These are phyloP conservation scores for Paratrimastix pyriformis DNA, from an alignment of 78 protist genomes.

Conservation along the genomic window DNA sequence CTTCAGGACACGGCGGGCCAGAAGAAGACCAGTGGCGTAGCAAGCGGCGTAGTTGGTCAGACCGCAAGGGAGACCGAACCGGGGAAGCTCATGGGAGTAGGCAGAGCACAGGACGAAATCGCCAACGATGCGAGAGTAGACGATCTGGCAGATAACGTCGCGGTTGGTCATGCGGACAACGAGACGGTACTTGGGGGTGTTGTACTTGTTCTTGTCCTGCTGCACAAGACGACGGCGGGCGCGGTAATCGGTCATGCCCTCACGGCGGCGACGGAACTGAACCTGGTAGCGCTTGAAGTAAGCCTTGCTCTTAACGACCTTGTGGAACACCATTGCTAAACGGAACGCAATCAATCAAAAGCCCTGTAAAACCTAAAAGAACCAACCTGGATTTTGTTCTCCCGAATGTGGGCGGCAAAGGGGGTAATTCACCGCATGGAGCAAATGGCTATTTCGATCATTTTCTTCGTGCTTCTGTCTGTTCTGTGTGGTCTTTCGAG, in stretches of 20 bases:
- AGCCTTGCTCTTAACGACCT: slow-evolving; percentile 81
- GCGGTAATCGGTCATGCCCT: slow-evolving; percentile 95
- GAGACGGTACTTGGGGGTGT: slow-evolving; percentile 91
- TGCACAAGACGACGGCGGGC: slow-evolving; percentile 76
- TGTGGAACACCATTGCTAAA: slow-evolving; percentile 82
- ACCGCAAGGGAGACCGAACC: slow-evolving; percentile 81
- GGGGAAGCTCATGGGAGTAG: slow-evolving; percentile 82
- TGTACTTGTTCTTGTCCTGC: slow-evolving; percentile 93
- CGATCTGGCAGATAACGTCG: slow-evolving; percentile 81
- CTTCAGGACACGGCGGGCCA: slow-evolving; percentile 86
- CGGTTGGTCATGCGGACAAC: slow-evolving; percentile 83
- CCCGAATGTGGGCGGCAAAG: too few relatives aligned
- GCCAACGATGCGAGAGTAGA: slow-evolving; percentile 74
- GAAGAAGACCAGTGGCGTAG: slow-evolving; percentile 92
- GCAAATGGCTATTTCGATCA: too few relatives aligned
- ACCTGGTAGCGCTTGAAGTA: slow-evolving; percentile 91
- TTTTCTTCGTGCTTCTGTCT: too few relatives aligned
- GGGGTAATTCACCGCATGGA: too few relatives aligned
- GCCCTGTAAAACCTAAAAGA: too few relatives aligned
- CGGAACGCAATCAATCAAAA: too few relatives aligned
- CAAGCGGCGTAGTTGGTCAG: slow-evolving; percentile 92
- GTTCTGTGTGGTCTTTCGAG: background rate
- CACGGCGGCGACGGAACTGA: slow-evolving; percentile 91
- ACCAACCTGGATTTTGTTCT: too few relatives aligned
- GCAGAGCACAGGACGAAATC: slow-evolving; percentile 81